Evolutionary conservation across 139 green algal species (phyloP).

Genomic region (Coelastrella sp.): DNA sequence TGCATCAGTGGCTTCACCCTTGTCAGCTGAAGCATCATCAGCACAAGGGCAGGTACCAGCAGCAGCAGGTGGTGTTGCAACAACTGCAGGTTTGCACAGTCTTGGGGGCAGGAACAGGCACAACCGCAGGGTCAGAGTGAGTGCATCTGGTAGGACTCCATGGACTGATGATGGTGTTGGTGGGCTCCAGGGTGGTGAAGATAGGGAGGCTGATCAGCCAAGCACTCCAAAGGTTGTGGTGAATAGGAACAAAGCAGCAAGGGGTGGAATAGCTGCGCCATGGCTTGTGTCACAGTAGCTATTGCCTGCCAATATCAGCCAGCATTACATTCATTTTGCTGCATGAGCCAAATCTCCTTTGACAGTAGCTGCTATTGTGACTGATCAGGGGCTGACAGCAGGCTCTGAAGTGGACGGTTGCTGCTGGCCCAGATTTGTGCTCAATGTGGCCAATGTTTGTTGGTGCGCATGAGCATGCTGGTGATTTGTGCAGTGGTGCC

Average conservation of each 20-base stretch:
- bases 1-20: background rate
- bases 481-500: too few species aligned
- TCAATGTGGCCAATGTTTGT: too few species aligned
- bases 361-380: too few species aligned
- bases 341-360: too few species aligned
- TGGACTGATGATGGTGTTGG: background rate
- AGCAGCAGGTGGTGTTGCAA: background rate
- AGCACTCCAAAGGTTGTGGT: conserved; percentile 16
- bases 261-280: background rate
- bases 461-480: too few species aligned
- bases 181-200: too few species aligned
- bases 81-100: background rate
- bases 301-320: too few species aligned
- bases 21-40: background rate
- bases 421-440: too few species aligned
- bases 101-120: background rate
- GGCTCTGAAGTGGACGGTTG: too few species aligned
- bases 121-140: background rate
- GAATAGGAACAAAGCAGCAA: conserved; percentile 8
- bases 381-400: too few species aligned
- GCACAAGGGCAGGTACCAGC: background rate
- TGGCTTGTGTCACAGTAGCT: conserved; percentile 29
- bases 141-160: background rate
- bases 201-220: background rate
- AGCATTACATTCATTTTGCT: too few species aligned